Percentiles rank a stretch among this genome's conserved stretches.
Conservation (phyloP, 78 protist genomes). For the Protostelium mycophagum region DNA sequence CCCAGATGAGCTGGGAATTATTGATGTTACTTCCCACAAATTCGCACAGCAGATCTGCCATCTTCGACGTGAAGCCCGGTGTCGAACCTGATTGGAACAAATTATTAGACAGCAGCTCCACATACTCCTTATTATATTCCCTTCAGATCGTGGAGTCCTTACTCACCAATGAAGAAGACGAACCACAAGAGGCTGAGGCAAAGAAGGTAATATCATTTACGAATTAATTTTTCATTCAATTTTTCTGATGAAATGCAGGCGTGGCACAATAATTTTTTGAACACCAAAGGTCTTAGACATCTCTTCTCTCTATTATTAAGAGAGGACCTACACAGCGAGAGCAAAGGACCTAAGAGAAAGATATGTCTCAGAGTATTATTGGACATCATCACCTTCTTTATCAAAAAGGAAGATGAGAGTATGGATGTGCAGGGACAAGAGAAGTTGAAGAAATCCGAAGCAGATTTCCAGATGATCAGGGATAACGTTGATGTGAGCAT, state of each 20-base stretch:
- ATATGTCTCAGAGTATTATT: slow-evolving; percentile 25
- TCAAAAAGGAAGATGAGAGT: background rate
- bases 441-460: background rate
- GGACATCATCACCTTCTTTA: slow-evolving; percentile 14
- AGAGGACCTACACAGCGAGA: slow-evolving; percentile 16
- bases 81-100: slow-evolving; percentile 13
- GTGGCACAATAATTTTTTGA: slow-evolving; percentile 25
- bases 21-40: slow-evolving; percentile 46
- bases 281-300: slow-evolving; percentile 17
- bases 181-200: background rate
- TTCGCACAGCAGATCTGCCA: slow-evolving; percentile 8
- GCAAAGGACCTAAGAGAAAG: slow-evolving; percentile 38
- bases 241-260: background rate
- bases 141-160: slow-evolving; percentile 33
- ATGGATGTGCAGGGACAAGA: too few relatives aligned
- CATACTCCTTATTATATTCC: slow-evolving; percentile 24
- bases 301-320: slow-evolving; percentile 21
- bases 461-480: background rate
- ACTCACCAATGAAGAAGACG: background rate
- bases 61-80: background rate
- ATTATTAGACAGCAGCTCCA: slow-evolving; percentile 28
- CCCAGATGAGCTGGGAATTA: slow-evolving; percentile 53
- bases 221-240: too few relatives aligned
- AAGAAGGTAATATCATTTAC: background rate
- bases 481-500: background rate